phyloP scores from a whole-genome alignment of 2,329 filamentous ascomycete species.

The Metarhizium robertsii region DNA sequence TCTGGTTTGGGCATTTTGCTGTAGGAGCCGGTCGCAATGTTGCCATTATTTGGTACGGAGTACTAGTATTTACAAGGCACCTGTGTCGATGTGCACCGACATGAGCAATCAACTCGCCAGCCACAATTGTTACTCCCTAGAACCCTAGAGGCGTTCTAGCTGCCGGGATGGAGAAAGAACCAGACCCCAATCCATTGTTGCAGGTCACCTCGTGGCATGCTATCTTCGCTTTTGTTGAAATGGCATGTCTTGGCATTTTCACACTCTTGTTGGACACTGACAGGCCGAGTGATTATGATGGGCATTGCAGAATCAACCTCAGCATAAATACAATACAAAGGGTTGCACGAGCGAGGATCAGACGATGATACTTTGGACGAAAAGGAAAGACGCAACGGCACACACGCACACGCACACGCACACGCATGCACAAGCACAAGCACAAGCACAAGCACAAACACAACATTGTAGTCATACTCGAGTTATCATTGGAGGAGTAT shows the following conservation, averaged over 20 bases:
- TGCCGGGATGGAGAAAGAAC: too few species aligned
- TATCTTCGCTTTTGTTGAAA: background rate
- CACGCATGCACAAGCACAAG: background rate
- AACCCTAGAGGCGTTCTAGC: too few species aligned
- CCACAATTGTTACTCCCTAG: too few species aligned
- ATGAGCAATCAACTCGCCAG: too few species aligned
- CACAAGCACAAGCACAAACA: background rate
- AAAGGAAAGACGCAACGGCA: background rate
- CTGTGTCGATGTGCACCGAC: too few species aligned
- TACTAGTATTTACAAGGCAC: too few species aligned
- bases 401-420: background rate
- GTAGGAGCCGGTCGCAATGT: background rate
- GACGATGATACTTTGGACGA: background rate
- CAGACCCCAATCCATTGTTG: background rate
- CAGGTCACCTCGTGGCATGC: background rate
- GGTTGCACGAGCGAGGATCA: background rate
- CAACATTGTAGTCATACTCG: background rate
- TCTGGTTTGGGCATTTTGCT: background rate
- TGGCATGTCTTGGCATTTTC: background rate
- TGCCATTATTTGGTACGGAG: background rate
- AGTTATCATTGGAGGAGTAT: background rate
- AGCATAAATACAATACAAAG: background rate
- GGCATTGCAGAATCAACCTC: background rate
- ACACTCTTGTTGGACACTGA: too few species aligned
- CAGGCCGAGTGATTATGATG: too few species aligned